These are phyloP conservation scores for Royoungia palumana DNA, from an alignment of 768 basidiomycete species.

Conservation along the genomic window DNA sequence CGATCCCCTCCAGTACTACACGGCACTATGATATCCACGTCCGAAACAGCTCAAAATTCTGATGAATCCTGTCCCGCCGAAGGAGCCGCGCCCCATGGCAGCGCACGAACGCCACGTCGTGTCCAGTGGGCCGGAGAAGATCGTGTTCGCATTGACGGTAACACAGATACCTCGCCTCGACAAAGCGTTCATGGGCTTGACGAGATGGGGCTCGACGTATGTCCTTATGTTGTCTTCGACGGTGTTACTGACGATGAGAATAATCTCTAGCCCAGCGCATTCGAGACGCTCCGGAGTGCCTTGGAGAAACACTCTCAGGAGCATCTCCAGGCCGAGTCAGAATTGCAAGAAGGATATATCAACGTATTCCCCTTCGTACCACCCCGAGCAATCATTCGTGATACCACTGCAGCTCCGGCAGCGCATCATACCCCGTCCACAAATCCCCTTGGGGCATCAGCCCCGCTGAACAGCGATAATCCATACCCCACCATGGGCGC, in stretches of 20 bases:
- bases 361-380: constrained; percentile 9
- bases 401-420: not conserved
- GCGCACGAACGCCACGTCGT: constrained; percentile 46
- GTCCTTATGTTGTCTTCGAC: constrained; percentile 16
- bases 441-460: not conserved
- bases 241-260: constrained; percentile 3
- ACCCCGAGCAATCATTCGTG: constrained; percentile 3
- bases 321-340: not conserved
- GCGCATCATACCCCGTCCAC: constrained; percentile 4
- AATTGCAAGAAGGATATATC: not conserved
- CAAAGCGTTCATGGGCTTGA: constrained; percentile 44
- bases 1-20: constrained; percentile 7
- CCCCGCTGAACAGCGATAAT: constrained; percentile 9
- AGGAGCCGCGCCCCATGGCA: constrained; percentile 20
- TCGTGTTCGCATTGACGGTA: constrained; percentile 10
- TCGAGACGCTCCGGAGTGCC: constrained; percentile 47
- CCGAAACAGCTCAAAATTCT: constrained; percentile 1
- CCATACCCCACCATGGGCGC: constrained; percentile 12
- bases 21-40: constrained; percentile 19
- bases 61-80: constrained; percentile 16
- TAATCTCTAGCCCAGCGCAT: constrained; percentile 41
- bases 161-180: constrained; percentile 6
- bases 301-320: constrained; percentile 47
- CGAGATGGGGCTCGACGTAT: constrained; percentile 51
- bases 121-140: constrained; percentile 48